Base-by-base conservation (phyloP, 2,329 filamentous ascomycete species). In the Ceratocystis alfenasii region DNA sequence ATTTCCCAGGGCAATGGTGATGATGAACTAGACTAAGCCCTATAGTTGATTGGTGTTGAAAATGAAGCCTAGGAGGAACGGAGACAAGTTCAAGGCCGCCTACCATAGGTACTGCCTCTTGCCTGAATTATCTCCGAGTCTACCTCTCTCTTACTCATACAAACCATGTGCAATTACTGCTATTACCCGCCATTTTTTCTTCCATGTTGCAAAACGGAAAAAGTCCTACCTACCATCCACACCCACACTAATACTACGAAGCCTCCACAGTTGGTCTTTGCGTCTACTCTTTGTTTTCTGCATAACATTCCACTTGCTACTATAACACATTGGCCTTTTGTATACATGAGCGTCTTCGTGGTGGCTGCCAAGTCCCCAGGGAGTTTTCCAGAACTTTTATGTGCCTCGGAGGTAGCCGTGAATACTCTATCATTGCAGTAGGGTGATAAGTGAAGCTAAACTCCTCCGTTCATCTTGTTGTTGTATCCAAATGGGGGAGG, bases 321-420 rank as follows among this genome's bases (percentile, higher is more conserved):
- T 57, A 12, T 28, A 12, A 30, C 53, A 57, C 53, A 57, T 28
- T 57, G 53, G 25, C 53, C 53, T 33, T 15, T 7, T 15, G 8
- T 12, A 30, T 10, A 28, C 53, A 28, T 57, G 22, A 28, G 53
- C 53, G 53, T 57, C 22, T 15, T 57, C 15, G 25, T 30, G 53
- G 15, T 28, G 17, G 22, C 53, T 15, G 30, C 46, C 46, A 15
- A 30, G 22, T 22, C 2, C 10, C 17, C 12, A 57, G 10, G 2
- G 25, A 57, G 53, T 28, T 25, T 28, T 57, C 25, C 17, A 57
- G 53, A 57, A 1, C 12, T 15, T 22, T 57, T 15, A 30, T 57
- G 30, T 28, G 53, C 15, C 30, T 57, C 53, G 53, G 53, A 57
- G 22, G 53, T 57, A 57, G 25, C 53, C 53, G 53, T 57, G 28